These are phyloP conservation scores for Oidiodendron maius DNA, from an alignment of 495 filamentous ascomycete species.

Conservation along the genomic window DNA sequence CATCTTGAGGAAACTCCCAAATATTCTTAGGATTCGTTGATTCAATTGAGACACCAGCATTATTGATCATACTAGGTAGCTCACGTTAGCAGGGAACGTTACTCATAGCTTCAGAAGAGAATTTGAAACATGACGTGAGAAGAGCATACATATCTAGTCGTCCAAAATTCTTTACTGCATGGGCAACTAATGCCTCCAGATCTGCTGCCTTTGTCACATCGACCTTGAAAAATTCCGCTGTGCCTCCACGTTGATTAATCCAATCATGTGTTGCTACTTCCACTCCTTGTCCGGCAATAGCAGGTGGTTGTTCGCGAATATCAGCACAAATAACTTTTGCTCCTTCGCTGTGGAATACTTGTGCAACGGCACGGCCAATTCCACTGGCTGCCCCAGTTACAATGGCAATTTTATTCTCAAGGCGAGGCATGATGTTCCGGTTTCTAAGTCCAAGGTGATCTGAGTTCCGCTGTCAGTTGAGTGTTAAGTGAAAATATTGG, in stretches of 20 bases:
- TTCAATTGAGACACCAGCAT: background rate
- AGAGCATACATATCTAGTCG: slow-evolving; percentile 29
- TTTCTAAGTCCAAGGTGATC: too few relatives aligned
- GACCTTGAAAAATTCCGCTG: background rate
- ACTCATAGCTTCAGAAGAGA: too few relatives aligned
- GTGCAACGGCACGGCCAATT: slow-evolving; percentile 38
- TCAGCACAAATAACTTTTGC: background rate
- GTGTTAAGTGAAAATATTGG: background rate
- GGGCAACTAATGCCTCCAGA: slow-evolving; percentile 47
- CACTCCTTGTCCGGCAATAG: background rate
- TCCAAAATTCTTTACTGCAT: slow-evolving; percentile 19
- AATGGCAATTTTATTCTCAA: slow-evolving; percentile 28
- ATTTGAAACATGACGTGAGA: too few relatives aligned
- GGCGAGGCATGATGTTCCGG: too few relatives aligned
- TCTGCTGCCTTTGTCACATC: background rate
- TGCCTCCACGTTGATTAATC: background rate
- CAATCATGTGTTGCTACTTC: background rate
- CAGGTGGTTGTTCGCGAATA: background rate
- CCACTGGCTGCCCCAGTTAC: slow-evolving; percentile 45
- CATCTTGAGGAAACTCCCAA: background rate
- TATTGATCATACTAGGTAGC: background rate
- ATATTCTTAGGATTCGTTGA: background rate
- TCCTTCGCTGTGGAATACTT: slow-evolving; percentile 12
- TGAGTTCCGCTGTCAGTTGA: background rate
- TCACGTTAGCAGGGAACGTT: background rate